phyloP scores from a whole-genome alignment of 495 filamentous ascomycete species.

The Neurospora pannonica region DNA sequence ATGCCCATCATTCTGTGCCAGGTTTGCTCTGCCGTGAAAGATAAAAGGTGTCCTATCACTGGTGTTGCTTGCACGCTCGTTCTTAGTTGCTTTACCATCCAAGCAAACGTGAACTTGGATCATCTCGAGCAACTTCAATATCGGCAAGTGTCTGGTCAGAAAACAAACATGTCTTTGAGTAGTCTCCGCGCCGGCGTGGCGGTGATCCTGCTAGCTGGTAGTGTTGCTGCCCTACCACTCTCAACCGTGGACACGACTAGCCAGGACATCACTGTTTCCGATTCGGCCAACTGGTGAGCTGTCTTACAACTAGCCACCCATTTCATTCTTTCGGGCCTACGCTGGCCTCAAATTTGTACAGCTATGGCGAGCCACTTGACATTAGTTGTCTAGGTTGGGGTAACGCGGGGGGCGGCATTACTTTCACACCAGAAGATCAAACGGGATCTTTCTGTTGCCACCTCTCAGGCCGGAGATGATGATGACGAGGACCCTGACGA shows the following conservation, averaged over 20 bases:
- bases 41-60: neutral
- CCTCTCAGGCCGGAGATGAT: neutral
- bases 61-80: neutral
- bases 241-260: neutral
- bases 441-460: neutral
- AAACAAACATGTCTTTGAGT: constrained; percentile 7
- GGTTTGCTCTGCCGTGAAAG: neutral
- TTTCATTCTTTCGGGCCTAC: neutral
- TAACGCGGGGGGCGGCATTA: neutral
- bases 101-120: neutral
- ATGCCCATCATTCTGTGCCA: neutral
- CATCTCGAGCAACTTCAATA: neutral
- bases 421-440: neutral
- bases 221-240: constrained; percentile 6
- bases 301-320: neutral
- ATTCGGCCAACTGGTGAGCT: constrained; percentile 6
- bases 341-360: neutral
- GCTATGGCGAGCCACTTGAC: neutral
- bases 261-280: constrained; percentile 4
- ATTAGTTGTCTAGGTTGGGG: neutral
- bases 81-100: neutral
- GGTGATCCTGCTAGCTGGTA: constrained; percentile 6
- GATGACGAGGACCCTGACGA: neutral
- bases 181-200: constrained; percentile 8
- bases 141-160: neutral